A percentile compares a stretch with the other conserved stretches of the same genome.
phyloP scores from a whole-genome alignment of 176 grass and related monocot genomes.

The Metroxylon sagu region DNA sequence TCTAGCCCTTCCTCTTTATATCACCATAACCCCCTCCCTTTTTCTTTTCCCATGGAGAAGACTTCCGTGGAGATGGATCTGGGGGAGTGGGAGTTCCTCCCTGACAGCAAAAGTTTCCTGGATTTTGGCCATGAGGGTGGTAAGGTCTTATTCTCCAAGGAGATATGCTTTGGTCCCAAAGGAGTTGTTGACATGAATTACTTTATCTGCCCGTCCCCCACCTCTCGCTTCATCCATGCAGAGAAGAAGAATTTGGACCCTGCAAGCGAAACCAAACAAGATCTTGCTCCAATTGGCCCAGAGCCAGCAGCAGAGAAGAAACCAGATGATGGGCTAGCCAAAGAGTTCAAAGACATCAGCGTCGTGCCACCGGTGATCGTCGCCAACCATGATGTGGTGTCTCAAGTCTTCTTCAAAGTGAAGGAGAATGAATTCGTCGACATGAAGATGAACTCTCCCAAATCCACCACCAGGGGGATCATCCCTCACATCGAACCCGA shows the following conservation, averaged over 20 bases:
- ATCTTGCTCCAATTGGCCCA: not conserved
- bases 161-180: constrained; percentile 17
- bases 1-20: not conserved
- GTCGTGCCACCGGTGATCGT: not conserved
- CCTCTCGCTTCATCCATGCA: constrained; percentile 10
- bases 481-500: not conserved
- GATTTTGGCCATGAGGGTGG: constrained; percentile 10
- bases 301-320: not conserved
- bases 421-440: constrained; percentile 11
- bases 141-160: constrained; percentile 21
- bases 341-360: constrained; percentile 39
- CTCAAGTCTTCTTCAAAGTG: constrained; percentile 20
- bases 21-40: constrained; percentile 1
- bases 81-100: constrained; percentile 86
- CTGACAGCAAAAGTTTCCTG: constrained; percentile 35
- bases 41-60: constrained; percentile 16
- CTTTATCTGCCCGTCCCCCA: constrained; percentile 29
- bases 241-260: not conserved
- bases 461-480: not conserved
- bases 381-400: not conserved
- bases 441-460: constrained; percentile 11
- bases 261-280: not conserved
- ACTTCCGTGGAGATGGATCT: constrained; percentile 41
- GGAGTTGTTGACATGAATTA: constrained; percentile 50
- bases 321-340: not conserved